A percentile compares a stretch with the other conserved stretches of the same genome.
These are phyloP conservation scores for Scenedesmus sp. DNA, from an alignment of 163 green algal species.

Conservation along the genomic window DNA sequence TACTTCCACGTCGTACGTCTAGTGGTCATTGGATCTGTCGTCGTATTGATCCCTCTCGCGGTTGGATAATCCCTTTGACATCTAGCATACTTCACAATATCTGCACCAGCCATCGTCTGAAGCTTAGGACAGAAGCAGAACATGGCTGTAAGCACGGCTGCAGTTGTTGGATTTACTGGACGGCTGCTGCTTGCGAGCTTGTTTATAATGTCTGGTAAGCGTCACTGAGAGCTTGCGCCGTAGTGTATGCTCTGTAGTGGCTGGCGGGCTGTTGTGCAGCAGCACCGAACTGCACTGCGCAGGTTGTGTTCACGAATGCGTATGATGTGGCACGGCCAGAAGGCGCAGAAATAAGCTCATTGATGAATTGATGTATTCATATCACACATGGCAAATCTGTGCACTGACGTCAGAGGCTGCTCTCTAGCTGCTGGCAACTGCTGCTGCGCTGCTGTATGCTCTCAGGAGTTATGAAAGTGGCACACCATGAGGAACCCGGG, in stretches of 20 bases:
- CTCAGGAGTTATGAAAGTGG: conserved; percentile 40
- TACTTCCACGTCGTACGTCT: no score
- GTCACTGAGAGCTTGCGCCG: not conserved
- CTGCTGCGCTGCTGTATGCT: not conserved
- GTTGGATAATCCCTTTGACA: not conserved
- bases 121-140: not conserved
- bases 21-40: no score
- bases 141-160: conserved; percentile 9
- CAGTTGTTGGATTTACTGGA: conserved; percentile 21
- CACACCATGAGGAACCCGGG: not conserved
- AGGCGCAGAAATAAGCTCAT: not conserved
- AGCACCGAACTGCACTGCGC: not conserved
- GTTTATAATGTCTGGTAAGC: conserved; percentile 30
- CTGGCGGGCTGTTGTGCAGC: not conserved
- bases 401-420: not conserved
- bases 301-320: no score
- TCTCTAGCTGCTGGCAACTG: not conserved
- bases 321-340: not conserved
- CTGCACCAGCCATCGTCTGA: not conserved
- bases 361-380: no score
- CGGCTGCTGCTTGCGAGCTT: conserved; percentile 37
- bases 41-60: not conserved
- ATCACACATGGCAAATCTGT: not conserved
- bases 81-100: not conserved
- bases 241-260: not conserved